Conservation (phyloP, 805 yeast species). For the Saccharomycopsis sp. region DNA sequence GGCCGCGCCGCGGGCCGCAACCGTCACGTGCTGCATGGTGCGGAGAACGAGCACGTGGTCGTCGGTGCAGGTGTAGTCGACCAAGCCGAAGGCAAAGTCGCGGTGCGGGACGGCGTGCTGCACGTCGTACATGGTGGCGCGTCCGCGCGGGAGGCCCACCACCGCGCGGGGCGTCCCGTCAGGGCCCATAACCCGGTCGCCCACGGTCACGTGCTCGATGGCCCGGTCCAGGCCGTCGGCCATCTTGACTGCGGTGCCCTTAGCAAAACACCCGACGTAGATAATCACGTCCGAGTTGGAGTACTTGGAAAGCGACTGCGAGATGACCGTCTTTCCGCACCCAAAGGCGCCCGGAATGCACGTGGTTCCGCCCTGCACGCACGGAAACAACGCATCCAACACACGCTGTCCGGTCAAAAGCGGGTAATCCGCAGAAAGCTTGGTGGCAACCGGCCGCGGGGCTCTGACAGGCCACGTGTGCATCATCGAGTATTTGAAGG, state of each 20-base stretch:
- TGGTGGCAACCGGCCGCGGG: constrained; percentile 97
- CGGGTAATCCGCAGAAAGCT: constrained; percentile 89
- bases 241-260: constrained; percentile 38
- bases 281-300: constrained; percentile 96
- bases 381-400: constrained; percentile 93
- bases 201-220: constrained; percentile 33
- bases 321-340: constrained; percentile 97
- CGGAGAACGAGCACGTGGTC: constrained; percentile 34
- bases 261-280: constrained; percentile 62
- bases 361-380: constrained; percentile 99
- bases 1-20: constrained; percentile 18
- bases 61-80: constrained; percentile 32
- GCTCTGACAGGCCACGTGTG: constrained; percentile 99
- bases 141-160: constrained; percentile 37
- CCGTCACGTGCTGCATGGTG: constrained; percentile 28
- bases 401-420: constrained; percentile 98
- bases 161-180: constrained; percentile 38
- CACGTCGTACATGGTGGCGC: constrained; percentile 36
- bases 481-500: constrained; percentile 79
- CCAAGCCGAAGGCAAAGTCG: constrained; percentile 14
- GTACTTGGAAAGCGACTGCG: constrained; percentile 93
- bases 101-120: constrained; percentile 27
- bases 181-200: constrained; percentile 37
- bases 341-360: constrained; percentile 99
- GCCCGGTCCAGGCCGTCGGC: constrained; percentile 34